phyloP scores from a whole-genome alignment of 352 stramenopile genomes.

The Phytophthora ohioensis region DNA sequence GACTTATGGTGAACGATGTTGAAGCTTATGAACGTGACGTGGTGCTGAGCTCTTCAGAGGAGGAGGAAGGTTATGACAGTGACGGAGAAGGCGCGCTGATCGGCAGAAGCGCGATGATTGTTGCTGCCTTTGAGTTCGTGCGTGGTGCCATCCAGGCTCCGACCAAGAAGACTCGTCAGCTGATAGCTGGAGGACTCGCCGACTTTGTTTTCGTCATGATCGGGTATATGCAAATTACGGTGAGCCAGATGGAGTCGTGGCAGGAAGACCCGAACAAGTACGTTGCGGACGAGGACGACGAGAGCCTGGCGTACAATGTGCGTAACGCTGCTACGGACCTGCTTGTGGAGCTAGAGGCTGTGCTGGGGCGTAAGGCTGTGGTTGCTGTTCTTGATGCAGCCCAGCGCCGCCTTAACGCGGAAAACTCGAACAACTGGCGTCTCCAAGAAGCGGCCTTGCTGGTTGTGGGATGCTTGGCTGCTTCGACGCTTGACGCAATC shows the following conservation, averaged over 20 bases:
- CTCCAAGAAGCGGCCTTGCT: conserved; percentile 81
- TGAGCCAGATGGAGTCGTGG: conserved; percentile 79
- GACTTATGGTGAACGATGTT: conserved; percentile 53
- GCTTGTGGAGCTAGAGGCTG: conserved; percentile 66
- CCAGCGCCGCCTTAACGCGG: conserved; percentile 68
- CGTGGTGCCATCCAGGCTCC: conserved; percentile 73
- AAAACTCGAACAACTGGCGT: conserved; percentile 62
- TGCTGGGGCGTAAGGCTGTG: conserved; percentile 72
- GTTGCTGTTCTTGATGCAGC: conserved; percentile 61
- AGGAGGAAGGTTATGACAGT: conserved; percentile 83
- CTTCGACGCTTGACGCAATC: conserved; percentile 64
- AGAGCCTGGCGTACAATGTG: conserved; percentile 82
- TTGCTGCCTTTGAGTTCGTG: conserved; percentile 81
- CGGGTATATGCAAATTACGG: conserved; percentile 87
- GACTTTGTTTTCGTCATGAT: conserved; percentile 86
- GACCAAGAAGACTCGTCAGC: conserved; percentile 80
- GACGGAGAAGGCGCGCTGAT: conserved; percentile 77
- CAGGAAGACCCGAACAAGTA: conserved; percentile 87
- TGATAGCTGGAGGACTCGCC: conserved; percentile 60
- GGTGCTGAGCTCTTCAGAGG: conserved; percentile 54
- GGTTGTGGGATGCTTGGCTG: conserved; percentile 72
- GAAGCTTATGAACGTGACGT: conserved; percentile 66
- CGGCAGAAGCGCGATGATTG: conserved; percentile 69
- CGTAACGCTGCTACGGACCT: conserved; percentile 78
- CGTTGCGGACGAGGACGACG: conserved; percentile 86